Conservation (phyloP, 2,329 filamentous ascomycete species). For the Coniella lustricola region DNA sequence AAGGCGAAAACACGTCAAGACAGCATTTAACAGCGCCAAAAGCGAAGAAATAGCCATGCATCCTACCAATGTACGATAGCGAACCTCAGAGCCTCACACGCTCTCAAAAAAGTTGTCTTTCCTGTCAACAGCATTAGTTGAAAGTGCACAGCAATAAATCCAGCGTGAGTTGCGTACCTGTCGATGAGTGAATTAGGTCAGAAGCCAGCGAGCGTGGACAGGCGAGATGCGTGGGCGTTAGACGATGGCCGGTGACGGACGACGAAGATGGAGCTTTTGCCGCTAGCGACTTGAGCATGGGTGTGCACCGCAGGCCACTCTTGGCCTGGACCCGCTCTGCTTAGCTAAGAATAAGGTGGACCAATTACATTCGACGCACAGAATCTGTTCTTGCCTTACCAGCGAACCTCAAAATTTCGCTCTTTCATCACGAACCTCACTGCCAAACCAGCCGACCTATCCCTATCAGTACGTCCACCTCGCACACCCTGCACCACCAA, state of each 20-base stretch:
- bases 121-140: conserved; percentile 7
- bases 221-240: conserved; percentile 1
- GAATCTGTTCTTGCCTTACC: conserved; percentile 1
- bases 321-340: neutral
- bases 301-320: neutral
- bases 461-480: conserved; percentile 15
- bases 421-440: conserved; percentile 1
- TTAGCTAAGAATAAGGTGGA: neutral
- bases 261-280: conserved; percentile 1
- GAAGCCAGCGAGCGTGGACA: neutral
- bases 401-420: conserved; percentile 3
- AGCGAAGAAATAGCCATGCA: conserved; percentile 3
- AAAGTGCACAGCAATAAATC: neutral
- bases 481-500: neutral
- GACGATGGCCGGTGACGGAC: neutral
- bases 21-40: conserved; percentile 1
- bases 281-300: neutral
- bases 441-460: conserved; percentile 9
- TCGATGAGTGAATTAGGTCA: neutral
- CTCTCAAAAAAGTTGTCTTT: neutral
- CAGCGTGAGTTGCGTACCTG: neutral
- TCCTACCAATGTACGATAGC: neutral
- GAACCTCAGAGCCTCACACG: neutral
- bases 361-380: conserved; percentile 3
- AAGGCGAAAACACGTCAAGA: neutral